Conservation (phyloP, 163 green algal species). For the Volvox carteri region DNA sequence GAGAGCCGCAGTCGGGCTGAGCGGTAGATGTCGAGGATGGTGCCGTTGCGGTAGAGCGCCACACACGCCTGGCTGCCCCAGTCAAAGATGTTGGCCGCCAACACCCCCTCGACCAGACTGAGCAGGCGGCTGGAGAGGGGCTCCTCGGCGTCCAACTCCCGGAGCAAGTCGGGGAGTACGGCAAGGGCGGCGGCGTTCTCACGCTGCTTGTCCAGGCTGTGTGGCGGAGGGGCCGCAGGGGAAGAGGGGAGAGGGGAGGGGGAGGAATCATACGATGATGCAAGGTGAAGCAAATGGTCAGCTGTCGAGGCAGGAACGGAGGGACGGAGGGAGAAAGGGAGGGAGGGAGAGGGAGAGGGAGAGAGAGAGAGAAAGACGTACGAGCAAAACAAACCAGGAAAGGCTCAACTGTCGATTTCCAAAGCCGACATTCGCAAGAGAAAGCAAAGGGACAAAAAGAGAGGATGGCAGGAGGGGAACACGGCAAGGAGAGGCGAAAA, state of each 20-base stretch:
- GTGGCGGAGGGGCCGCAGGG: background rate
- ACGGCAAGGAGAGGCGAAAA: too few relatives aligned
- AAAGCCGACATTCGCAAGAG: too few relatives aligned
- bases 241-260: background rate
- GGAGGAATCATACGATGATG: too few relatives aligned
- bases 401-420: too few relatives aligned
- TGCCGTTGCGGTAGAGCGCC: slow-evolving; percentile 86
- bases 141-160: slow-evolving; percentile 89
- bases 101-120: slow-evolving; percentile 83
- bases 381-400: too few relatives aligned
- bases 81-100: slow-evolving; percentile 99
- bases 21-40: slow-evolving; percentile 96
- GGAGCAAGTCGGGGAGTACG: slow-evolving; percentile 93
- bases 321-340: background rate
- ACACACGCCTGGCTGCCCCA: slow-evolving; percentile 86
- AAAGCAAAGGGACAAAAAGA: too few relatives aligned
- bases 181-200: slow-evolving; percentile 94
- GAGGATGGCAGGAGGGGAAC: too few relatives aligned
- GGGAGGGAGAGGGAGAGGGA: too few relatives aligned
- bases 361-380: too few relatives aligned
- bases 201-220: slow-evolving; percentile 86
- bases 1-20: slow-evolving; percentile 55
- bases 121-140: slow-evolving; percentile 74
- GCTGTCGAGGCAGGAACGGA: slow-evolving; percentile 47
- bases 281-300: slow-evolving; percentile 81